phyloP scores from a whole-genome alignment of 306 rosid species.

The Quercus agrifolia region DNA sequence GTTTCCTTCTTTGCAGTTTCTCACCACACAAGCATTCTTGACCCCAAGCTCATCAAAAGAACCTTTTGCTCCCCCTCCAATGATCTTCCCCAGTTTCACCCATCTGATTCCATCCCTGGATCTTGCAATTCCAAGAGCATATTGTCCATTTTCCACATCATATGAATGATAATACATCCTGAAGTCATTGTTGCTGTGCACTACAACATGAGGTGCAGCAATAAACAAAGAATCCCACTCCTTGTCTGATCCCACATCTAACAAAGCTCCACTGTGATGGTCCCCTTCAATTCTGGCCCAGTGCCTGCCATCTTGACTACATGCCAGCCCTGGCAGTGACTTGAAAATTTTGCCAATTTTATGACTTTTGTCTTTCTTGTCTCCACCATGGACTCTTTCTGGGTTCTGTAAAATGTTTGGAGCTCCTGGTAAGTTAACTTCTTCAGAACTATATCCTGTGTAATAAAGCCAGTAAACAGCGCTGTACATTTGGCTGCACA shows the following conservation, averaged over 20 bases:
- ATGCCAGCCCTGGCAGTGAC: slow-evolving; percentile 1
- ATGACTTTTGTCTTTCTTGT: not conserved
- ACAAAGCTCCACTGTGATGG: slow-evolving; percentile 1
- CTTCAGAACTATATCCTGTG: slow-evolving; percentile 4
- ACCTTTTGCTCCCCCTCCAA: not conserved
- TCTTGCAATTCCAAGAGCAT: slow-evolving; percentile 4
- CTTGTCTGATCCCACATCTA: slow-evolving; percentile 5
- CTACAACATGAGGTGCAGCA: slow-evolving; percentile 12
- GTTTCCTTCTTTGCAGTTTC: slow-evolving; percentile 11
- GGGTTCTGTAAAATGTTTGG: not conserved
- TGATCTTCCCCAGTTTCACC: slow-evolving; percentile 1
- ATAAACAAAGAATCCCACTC: slow-evolving; percentile 21
- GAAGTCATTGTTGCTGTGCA: slow-evolving; percentile 5
- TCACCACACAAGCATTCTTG: slow-evolving; percentile 20
- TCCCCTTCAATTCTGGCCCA: slow-evolving; percentile 7
- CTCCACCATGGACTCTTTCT: not conserved
- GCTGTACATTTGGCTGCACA: not conserved
- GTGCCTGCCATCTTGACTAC: slow-evolving; percentile 4
- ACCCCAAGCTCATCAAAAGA: slow-evolving; percentile 22
- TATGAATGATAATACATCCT: slow-evolving; percentile 10
- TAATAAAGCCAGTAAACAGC: slow-evolving; percentile 10
- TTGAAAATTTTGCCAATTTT: not conserved
- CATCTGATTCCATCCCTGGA: slow-evolving; percentile 9
- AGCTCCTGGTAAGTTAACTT: not conserved
- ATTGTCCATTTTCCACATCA: not conserved